phyloP scores from a whole-genome alignment of 495 filamentous ascomycete species.

The Xylaria sp. region DNA sequence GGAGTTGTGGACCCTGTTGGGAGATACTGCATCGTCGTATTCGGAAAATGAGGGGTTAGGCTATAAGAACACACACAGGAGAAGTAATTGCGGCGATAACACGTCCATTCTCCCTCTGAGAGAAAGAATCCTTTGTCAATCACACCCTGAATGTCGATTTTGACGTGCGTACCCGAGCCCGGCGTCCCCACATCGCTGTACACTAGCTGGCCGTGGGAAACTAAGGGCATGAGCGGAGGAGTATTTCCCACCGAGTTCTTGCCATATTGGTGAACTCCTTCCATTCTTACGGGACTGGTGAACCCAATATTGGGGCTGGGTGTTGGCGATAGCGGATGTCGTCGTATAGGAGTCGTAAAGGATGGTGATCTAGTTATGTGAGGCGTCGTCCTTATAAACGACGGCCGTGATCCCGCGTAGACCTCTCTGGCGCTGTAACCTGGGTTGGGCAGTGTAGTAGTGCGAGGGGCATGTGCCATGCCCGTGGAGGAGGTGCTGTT shows the following conservation, averaged over 20 bases:
- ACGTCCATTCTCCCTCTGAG: conserved; percentile 89
- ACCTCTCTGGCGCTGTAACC: conserved; percentile 56
- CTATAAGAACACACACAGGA: conserved; percentile 84
- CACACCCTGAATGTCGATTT: conserved; percentile 79
- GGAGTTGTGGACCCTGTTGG: conserved; percentile 44
- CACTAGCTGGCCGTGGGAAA: conserved; percentile 62
- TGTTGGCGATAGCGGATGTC: conserved; percentile 59
- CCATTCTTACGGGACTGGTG: conserved; percentile 56
- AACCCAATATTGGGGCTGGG: conserved; percentile 52
- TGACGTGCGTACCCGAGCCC: conserved; percentile 54
- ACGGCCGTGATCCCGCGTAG: conserved; percentile 56
- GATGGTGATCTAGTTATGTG: conserved; percentile 58
- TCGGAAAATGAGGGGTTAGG: conserved; percentile 57
- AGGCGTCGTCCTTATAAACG: conserved; percentile 55
- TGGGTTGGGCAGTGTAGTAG: conserved; percentile 57
- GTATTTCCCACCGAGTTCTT: conserved; percentile 51
- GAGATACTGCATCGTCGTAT: conserved; percentile 48
- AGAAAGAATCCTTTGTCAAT: conserved; percentile 95
- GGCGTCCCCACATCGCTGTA: conserved; percentile 60
- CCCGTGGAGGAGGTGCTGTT: conserved; percentile 57
- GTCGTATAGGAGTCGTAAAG: conserved; percentile 52
- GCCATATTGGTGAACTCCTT: conserved; percentile 45
- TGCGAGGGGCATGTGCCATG: conserved; percentile 63
- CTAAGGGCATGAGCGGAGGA: conserved; percentile 68
- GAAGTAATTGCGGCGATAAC: conserved; percentile 95